Base-by-base conservation (phyloP, 1,284 basidiomycete genomes). In the Phellinidium pouzarii region DNA sequence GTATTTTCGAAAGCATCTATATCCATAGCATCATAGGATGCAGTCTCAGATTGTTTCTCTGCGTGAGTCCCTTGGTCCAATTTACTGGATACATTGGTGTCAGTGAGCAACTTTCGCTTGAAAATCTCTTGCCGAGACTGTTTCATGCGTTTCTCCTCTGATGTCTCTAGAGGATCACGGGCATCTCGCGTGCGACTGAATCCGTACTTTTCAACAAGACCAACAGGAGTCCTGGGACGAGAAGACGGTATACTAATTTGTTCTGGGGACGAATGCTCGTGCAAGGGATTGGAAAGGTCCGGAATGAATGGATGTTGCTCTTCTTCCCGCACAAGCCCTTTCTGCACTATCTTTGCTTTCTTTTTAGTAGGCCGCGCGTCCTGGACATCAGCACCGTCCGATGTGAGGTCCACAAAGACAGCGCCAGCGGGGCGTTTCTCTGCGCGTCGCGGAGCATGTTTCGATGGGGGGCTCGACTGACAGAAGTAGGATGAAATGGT, bases 101-200 rank as follows among this genome's bases (percentile, higher is more conserved):
- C 73, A 31, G 70, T 67, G 8, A 84, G 66, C 4, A 87, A 68
- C 44, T 76, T 78, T 44, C 69, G 74, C 61, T 78, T 79, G 56
- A 84, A 80, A 22, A 72, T 69, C 50, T 80, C 78, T 52, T 71
- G 78, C 40, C 57, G 50, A 19, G 54, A 44, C 34, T 52, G 55
- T 38, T 55, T 57, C n/a, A 48, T 52, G 4, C 50, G 49, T 34
- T 40, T 52, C 43, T 53, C 46, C 19, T 53, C 54, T 12, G 53
- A 50, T 3, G 51, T 46, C 25, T 53, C 48, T 4, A 46, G 48
- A 20, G 11, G 12, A 7, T 49, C 52, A 26, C 12, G 17, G 17
- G 12, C 23, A 14, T 43, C 47, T 6, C 40, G 20, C 27, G 47
- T 12, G 7, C 38, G 17, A 38, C 22, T 54, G 23, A 49, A 54